Evolutionary conservation across 768 basidiomycete species (phyloP).

Genomic region (Leccinum obscurum): DNA sequence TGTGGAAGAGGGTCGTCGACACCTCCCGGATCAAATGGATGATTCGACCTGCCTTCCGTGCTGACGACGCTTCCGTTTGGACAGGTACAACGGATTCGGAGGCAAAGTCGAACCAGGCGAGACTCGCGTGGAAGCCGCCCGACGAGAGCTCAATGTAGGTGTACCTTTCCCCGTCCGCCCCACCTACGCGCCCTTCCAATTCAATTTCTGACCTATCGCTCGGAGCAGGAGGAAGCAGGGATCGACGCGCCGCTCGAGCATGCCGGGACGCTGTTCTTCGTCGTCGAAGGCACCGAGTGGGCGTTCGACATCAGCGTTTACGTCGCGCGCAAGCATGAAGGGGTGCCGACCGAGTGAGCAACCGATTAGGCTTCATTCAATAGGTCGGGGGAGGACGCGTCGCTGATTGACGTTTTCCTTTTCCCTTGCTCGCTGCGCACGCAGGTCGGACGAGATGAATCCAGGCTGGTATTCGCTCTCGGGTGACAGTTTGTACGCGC

Average conservation of each 20-base stretch:
- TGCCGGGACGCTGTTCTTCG: slow-evolving; percentile 66
- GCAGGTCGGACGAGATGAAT: slow-evolving; percentile 84
- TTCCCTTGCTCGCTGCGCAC: background rate
- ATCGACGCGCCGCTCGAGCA: slow-evolving; percentile 64
- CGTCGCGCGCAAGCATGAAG: slow-evolving; percentile 58
- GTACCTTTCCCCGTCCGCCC: background rate
- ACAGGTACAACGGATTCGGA: slow-evolving; percentile 86
- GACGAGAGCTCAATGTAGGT: slow-evolving; percentile 66
- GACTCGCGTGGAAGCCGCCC: slow-evolving; percentile 64
- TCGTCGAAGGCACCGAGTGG: slow-evolving; percentile 50
- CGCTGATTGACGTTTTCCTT: background rate
- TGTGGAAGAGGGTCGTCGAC: background rate
- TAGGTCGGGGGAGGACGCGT: background rate
- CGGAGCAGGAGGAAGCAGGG: slow-evolving; percentile 76
- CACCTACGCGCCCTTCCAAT: background rate
- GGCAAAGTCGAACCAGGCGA: slow-evolving; percentile 84
- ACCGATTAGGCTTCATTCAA: background rate
- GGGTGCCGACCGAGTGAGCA: slow-evolving; percentile 65
- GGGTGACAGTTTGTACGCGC: slow-evolving; percentile 20
- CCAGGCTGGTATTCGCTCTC: slow-evolving; percentile 71
- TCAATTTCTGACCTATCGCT: background rate
- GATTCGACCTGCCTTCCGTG: background rate
- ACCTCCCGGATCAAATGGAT: background rate
- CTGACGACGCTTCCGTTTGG: background rate
- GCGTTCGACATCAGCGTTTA: slow-evolving; percentile 77